Evolutionary conservation across 805 yeast species (phyloP).

Genomic region (Cyberlindnera nakhonratchasimensis): DNA sequence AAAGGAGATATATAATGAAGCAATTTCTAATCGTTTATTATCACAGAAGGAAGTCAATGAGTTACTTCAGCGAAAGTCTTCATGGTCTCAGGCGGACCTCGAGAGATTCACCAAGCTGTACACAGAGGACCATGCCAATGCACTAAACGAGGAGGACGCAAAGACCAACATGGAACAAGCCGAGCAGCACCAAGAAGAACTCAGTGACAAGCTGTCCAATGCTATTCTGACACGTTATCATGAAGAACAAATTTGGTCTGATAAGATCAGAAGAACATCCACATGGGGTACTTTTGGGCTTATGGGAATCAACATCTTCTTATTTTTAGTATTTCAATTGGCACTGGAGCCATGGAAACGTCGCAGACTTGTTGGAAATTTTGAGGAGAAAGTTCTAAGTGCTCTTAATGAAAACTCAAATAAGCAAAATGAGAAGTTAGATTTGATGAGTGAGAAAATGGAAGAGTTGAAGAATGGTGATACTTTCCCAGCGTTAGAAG

Average conservation of each 20-base stretch:
- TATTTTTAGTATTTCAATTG: conserved; percentile 80
- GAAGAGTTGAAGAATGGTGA: conserved; percentile 24
- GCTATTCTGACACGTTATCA: conserved; percentile 86
- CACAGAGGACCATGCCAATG: conserved; percentile 74
- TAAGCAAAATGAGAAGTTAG: conserved; percentile 30
- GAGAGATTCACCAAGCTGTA: conserved; percentile 82
- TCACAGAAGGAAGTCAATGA: conserved; percentile 88
- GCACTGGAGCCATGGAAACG: conserved; percentile 95
- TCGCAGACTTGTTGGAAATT: conserved; percentile 70
- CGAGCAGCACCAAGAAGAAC: conserved; percentile 63
- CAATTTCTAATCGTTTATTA: conserved; percentile 58
- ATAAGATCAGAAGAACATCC: conserved; percentile 87
- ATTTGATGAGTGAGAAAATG: conserved; percentile 27
- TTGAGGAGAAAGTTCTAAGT: conserved; percentile 72
- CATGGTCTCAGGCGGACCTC: conserved; percentile 76
- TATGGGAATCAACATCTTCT: conserved; percentile 78
- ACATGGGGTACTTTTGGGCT: conserved; percentile 95
- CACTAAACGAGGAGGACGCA: conserved; percentile 52
- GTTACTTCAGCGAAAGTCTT: conserved; percentile 74
- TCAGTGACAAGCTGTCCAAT: conserved; percentile 65
- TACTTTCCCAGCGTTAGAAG: conserved; percentile 18
- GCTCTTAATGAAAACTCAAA: conserved; percentile 39
- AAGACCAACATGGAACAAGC: conserved; percentile 45
- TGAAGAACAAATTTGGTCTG: conserved; percentile 98
- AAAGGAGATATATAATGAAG: conserved; percentile 52